phyloP scores from a whole-genome alignment of 2,329 filamentous ascomycete genomes.

The Conoideocrella luteorostrata region DNA sequence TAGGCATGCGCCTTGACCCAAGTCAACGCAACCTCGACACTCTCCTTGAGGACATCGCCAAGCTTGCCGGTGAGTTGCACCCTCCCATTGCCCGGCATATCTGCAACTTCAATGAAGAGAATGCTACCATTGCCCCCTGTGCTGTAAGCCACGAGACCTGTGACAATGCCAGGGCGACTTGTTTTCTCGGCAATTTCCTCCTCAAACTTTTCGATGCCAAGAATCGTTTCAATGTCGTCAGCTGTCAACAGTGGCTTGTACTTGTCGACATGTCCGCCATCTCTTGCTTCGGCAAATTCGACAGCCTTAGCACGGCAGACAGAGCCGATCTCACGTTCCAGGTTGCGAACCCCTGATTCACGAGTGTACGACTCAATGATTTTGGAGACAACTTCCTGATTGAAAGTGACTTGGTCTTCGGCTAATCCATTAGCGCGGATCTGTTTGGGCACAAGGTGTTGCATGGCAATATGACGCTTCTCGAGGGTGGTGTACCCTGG shows the following conservation, averaged over 20 bases:
- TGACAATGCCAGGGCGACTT: conserved; percentile 83
- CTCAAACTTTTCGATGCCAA: conserved; percentile 89
- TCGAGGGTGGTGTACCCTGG: conserved; percentile 95
- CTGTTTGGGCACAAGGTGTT: conserved; percentile 95
- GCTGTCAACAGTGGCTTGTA: conserved; percentile 71
- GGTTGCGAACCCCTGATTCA: conserved; percentile 89
- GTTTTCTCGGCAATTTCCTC: conserved; percentile 90
- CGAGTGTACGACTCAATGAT: conserved; percentile 96
- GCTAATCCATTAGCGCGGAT: conserved; percentile 81
- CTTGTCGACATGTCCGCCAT: conserved; percentile 57
- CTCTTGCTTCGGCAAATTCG: conserved; percentile 85
- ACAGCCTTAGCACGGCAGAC: conserved; percentile 95
- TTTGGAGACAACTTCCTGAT: conserved; percentile 82
- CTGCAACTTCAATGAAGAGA: conserved; percentile 94
- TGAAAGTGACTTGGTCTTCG: conserved; percentile 67
- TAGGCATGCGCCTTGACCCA: conserved; percentile 98
- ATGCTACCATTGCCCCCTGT: conserved; percentile 91
- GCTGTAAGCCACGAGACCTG: conserved; percentile 90
- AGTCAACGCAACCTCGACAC: conserved; percentile 87
- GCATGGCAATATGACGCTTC: conserved; percentile 89
- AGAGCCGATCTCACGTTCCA: conserved; percentile 90
- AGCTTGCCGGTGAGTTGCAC: conserved; percentile 96
- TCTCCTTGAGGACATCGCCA: conserved; percentile 94
- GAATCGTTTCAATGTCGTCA: conserved; percentile 79
- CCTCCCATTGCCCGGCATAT: conserved; percentile 88